Evolutionary conservation across 495 filamentous ascomycete species (phyloP).

Genomic region (Neurospora sp.): DNA sequence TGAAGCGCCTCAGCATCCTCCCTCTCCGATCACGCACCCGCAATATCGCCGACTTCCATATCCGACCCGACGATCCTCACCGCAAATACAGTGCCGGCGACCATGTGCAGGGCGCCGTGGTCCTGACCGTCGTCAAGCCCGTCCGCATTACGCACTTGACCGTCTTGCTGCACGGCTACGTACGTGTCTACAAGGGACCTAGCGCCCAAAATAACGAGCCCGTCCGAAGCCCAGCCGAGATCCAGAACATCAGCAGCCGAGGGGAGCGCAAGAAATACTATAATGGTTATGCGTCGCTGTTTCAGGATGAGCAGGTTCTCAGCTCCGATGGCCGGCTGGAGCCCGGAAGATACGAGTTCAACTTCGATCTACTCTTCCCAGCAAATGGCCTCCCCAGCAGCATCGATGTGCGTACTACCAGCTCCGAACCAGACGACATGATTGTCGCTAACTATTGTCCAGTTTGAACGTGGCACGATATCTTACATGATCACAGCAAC

Average conservation of each 20-base stretch:
- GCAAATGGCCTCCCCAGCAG: constrained; percentile 77
- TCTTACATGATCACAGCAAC: constrained; percentile 84
- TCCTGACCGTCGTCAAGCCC: constrained; percentile 71
- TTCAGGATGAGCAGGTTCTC: constrained; percentile 82
- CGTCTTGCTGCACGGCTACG: constrained; percentile 76
- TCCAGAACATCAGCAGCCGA: constrained; percentile 32
- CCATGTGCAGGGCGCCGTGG: constrained; percentile 59
- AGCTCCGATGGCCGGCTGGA: constrained; percentile 85
- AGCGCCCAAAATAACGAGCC: constrained; percentile 51
- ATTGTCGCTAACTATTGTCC: constrained; percentile 15
- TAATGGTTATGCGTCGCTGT: constrained; percentile 75
- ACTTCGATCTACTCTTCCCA: constrained; percentile 76
- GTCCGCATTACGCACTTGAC: constrained; percentile 85
- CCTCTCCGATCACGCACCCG: constrained; percentile 51
- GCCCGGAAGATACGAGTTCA: constrained; percentile 80
- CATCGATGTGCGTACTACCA: constrained; percentile 63
- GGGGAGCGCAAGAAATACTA: constrained; percentile 60
- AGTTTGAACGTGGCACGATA: constrained; percentile 95
- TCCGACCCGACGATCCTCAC: constrained; percentile 76
- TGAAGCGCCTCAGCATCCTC: constrained; percentile 41
- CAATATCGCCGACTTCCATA: constrained; percentile 71
- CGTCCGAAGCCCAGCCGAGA: constrained; percentile 33
- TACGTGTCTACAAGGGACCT: constrained; percentile 75
- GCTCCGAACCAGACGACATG: background rate
- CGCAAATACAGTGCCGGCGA: constrained; percentile 66